Evolutionary conservation across 345 rosid species (phyloP).

Genomic region (Adansonia digitata): DNA sequence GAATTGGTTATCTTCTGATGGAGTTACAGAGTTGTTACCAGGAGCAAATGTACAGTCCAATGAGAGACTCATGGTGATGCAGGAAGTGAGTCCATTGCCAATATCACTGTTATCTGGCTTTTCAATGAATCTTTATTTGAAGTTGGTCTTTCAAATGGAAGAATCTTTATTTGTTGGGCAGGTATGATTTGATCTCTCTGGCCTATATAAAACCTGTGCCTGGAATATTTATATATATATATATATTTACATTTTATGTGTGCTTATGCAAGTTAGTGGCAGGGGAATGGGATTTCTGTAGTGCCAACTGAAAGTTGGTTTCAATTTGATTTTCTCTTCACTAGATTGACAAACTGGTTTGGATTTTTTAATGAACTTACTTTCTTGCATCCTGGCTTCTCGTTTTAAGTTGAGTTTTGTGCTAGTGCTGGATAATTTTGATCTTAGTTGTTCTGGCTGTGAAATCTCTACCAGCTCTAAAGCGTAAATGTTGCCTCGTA

Average conservation of each 20-base stretch:
- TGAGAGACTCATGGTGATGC: constrained; percentile 73
- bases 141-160: constrained; percentile 78
- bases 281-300: not conserved
- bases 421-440: not conserved
- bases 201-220: not conserved
- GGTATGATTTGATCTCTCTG: constrained; percentile 39
- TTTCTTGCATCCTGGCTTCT: no score
- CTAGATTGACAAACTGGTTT: not conserved
- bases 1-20: constrained; percentile 78
- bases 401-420: no score
- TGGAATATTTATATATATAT: not conserved
- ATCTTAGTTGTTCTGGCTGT: not conserved
- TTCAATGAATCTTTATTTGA: constrained; percentile 73
- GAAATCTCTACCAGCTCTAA: not conserved
- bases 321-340: not conserved
- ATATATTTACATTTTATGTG: no score
- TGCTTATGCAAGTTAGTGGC: not conserved
- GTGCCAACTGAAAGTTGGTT: not conserved
- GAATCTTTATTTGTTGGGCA: constrained; percentile 76
- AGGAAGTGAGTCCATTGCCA: constrained; percentile 93
- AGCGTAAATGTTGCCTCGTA: not conserved
- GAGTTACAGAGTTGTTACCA: constrained; percentile 57
- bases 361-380: no score
- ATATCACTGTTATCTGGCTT: constrained; percentile 88
- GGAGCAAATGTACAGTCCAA: constrained; percentile 62